These are phyloP conservation scores for Sphagnum tenellum DNA, from an alignment of 225 moss, liverwort and hornwort genomes.

Conservation along the genomic window DNA sequence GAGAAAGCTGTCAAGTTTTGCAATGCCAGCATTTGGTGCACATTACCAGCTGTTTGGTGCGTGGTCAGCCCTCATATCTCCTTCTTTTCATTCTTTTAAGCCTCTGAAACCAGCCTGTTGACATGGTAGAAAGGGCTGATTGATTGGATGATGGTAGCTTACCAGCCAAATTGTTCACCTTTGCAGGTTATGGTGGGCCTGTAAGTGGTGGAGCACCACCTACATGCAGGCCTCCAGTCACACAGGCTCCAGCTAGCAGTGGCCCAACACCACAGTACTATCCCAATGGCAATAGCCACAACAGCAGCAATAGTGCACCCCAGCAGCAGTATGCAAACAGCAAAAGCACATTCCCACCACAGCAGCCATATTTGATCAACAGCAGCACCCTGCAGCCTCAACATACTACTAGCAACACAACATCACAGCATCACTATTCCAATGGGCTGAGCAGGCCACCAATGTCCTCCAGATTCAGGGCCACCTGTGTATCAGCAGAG, in stretches of 20 bases:
- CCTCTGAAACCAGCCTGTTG: no score
- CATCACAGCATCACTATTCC: slow-evolving; percentile 42
- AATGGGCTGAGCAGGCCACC: slow-evolving; percentile 43
- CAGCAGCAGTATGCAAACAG: no score
- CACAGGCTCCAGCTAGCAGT: slow-evolving; percentile 27
- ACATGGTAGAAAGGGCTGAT: no score
- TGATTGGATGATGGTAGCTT: no score
- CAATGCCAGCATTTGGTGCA: no score
- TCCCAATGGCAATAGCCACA: slow-evolving; percentile 35
- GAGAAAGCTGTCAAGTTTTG: no score
- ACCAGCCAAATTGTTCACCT: no score
- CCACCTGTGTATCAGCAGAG: slow-evolving; percentile 43
- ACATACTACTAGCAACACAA: slow-evolving; percentile 39
- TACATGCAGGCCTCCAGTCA: slow-evolving; percentile 39
- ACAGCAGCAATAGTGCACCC: slow-evolving; percentile 4
- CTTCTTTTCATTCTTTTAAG: no score
- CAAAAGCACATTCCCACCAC: no score
- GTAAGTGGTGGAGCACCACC: slow-evolving; percentile 28
- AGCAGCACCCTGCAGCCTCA: slow-evolving; percentile 14
- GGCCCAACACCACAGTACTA: slow-evolving; percentile 33
- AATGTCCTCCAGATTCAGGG: slow-evolving; percentile 43
- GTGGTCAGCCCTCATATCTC: no score
- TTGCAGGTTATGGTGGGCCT: slow-evolving; percentile 43
- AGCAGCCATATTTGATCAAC: no score
- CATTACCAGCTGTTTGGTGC: no score